Conservation (phyloP, 805 yeast species). For the Debaryomyces tyrocola region DNA sequence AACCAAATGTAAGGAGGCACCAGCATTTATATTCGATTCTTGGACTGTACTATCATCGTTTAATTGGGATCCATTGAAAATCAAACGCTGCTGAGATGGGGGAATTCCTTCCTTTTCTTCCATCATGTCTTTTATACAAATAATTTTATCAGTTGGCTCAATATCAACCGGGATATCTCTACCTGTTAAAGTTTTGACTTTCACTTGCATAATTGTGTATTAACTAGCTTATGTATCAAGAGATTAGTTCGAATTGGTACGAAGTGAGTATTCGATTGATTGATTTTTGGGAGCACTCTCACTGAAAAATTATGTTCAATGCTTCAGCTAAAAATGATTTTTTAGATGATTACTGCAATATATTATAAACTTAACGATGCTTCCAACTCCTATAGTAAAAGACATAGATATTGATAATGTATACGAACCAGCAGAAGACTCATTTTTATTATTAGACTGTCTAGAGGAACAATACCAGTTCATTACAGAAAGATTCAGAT, state of each 20-base stretch:
- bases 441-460: constrained; percentile 78
- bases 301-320: no score
- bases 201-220: constrained; percentile 54
- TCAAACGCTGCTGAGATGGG: constrained; percentile 90
- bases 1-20: constrained; percentile 86
- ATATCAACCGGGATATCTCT: constrained; percentile 79
- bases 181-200: constrained; percentile 78
- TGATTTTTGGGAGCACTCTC: neutral
- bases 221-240: no score
- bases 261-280: neutral
- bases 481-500: constrained; percentile 21
- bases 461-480: constrained; percentile 59
- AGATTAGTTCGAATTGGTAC: neutral
- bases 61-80: constrained; percentile 89
- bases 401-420: constrained; percentile 66
- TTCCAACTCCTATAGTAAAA: constrained; percentile 70
- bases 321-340: no score
- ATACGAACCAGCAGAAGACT: constrained; percentile 94
- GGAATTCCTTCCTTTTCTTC: constrained; percentile 98
- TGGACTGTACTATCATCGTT: constrained; percentile 76
- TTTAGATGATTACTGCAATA: no score
- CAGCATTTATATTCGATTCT: constrained; percentile 76
- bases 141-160: constrained; percentile 65
- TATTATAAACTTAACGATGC: constrained; percentile 43
- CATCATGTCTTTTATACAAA: constrained; percentile 81